A percentile compares a stretch with the other conserved stretches of the same genome.
Conservation (phyloP, 2,329 filamentous ascomycete genomes). For the Conoideocrella luteorostrata region DNA sequence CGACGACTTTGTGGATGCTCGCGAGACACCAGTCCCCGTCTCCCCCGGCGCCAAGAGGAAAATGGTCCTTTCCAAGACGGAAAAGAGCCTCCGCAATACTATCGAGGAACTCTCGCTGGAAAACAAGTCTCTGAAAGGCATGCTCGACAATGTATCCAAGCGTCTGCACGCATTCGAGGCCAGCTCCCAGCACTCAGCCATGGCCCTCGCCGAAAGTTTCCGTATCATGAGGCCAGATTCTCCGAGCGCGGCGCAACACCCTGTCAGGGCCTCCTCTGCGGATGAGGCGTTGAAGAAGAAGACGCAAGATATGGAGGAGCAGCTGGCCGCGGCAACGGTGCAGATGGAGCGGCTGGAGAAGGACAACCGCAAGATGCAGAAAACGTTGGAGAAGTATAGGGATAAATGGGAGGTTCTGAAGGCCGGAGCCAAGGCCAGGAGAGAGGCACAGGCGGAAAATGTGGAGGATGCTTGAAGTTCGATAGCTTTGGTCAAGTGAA, state of each 20-base stretch:
- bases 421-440: constrained; percentile 52
- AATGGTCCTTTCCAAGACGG: constrained; percentile 32
- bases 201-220: constrained; percentile 80
- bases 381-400: constrained; percentile 51
- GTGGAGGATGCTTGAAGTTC: constrained; percentile 24
- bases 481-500: too few species aligned
- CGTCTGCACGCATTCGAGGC: constrained; percentile 91
- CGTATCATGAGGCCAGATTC: constrained; percentile 54
- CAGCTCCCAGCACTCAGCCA: constrained; percentile 78
- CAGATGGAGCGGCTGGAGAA: constrained; percentile 62
- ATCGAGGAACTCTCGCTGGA: constrained; percentile 85
- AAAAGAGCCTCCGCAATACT: constrained; percentile 53
- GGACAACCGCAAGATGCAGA: constrained; percentile 49
- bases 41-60: constrained; percentile 35
- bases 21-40: constrained; percentile 52
- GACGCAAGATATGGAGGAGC: constrained; percentile 61
- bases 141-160: constrained; percentile 79
- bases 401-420: constrained; percentile 58
- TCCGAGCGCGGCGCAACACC: constrained; percentile 28
- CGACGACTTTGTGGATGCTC: constrained; percentile 86
- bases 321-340: constrained; percentile 49
- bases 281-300: constrained; percentile 38
- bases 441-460: constrained; percentile 28
- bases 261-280: constrained; percentile 10
- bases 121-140: constrained; percentile 77